Evolutionary conservation across 148 eudicot genomes (phyloP).

Genomic region (Diospyros lotus): DNA sequence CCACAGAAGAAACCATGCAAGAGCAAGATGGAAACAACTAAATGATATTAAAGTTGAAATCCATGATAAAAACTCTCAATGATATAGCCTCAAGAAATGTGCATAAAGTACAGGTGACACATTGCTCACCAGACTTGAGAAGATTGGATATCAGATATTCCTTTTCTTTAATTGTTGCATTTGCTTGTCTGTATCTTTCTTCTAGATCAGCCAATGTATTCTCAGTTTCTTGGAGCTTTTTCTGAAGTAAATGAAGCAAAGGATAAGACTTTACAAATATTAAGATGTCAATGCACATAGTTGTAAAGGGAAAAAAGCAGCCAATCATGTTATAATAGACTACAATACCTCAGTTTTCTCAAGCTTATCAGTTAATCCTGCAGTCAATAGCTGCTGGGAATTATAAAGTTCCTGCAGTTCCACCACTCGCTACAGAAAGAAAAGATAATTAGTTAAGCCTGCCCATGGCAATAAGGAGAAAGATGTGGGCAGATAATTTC

Average conservation of each 20-base stretch:
- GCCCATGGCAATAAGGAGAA: constrained; percentile 1
- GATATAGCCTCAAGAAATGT: background rate
- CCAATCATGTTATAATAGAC: background rate
- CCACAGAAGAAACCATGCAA: background rate
- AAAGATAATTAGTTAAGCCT: constrained; percentile 8
- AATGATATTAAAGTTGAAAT: too few relatives aligned
- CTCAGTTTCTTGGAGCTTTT: constrained; percentile 88
- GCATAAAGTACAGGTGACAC: background rate
- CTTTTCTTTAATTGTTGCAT: constrained; percentile 89
- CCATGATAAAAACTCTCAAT: too few relatives aligned
- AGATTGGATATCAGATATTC: constrained; percentile 86
- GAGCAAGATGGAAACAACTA: too few relatives aligned
- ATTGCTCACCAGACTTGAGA: constrained; percentile 74
- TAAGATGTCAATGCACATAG: background rate
- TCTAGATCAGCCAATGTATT: constrained; percentile 82
- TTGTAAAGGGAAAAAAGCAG: background rate
- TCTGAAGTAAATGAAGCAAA: constrained; percentile 43
- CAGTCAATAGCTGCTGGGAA: constrained; percentile 68
- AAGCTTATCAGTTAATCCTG: constrained; percentile 75
- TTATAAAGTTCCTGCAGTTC: constrained; percentile 80
- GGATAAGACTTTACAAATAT: constrained; percentile 14
- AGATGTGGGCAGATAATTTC: background rate
- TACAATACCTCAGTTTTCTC: constrained; percentile 75
- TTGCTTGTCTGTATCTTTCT: constrained; percentile 92
- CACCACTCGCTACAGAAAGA: constrained; percentile 55